phyloP scores from a whole-genome alignment of 345 rosid genomes.

The Boechera stricta region DNA sequence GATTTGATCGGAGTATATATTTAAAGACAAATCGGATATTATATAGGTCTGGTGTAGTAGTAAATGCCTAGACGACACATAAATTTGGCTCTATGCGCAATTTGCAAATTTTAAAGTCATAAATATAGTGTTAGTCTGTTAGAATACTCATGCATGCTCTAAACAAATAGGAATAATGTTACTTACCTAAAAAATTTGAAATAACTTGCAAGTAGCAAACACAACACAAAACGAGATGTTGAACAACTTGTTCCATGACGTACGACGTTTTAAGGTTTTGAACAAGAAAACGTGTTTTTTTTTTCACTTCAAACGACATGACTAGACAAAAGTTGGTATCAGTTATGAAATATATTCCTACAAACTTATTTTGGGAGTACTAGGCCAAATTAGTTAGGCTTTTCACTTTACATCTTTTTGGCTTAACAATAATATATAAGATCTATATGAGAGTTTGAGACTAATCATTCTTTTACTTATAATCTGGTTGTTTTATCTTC shows the following conservation, averaged over 20 bases:
- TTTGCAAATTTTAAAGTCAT: background rate
- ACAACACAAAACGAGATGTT: conserved; percentile 9
- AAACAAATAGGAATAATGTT: background rate
- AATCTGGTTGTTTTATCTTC: background rate
- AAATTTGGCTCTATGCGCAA: conserved; percentile 1
- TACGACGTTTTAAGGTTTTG: conserved; percentile 19
- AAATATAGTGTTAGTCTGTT: background rate
- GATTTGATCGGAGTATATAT: background rate
- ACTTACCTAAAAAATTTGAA: background rate
- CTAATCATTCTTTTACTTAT: background rate
- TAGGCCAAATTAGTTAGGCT: background rate
- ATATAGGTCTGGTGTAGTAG: background rate
- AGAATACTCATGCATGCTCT: background rate
- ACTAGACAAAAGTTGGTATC: conserved; percentile 15
- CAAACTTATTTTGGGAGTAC: conserved; percentile 1
- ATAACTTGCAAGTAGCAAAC: conserved; percentile 14
- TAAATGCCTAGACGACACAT: background rate
- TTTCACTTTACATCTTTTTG: background rate
- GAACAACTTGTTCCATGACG: conserved; percentile 32
- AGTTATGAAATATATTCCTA: background rate
- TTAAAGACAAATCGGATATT: background rate
- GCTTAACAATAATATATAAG: background rate
- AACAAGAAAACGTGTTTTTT: conserved; percentile 12
- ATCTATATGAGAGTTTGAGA: background rate
- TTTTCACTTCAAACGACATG: conserved; percentile 13